Base-by-base conservation (phyloP, 106 monocot genomes). In the Cymbidium sinense region DNA sequence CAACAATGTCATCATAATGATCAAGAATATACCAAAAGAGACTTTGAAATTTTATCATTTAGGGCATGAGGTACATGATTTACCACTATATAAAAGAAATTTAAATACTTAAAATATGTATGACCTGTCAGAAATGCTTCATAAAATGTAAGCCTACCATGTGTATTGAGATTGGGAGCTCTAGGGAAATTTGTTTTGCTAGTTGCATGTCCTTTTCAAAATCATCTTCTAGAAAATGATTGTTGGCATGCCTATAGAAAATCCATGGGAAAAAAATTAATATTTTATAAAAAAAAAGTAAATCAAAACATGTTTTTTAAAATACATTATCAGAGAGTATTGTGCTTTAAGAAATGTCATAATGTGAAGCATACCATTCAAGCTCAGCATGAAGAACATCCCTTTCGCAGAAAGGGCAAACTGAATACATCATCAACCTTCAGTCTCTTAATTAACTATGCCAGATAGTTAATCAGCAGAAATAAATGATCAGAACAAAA, bases 231-330 rank as follows among this genome's bases (percentile, higher is more conserved):
- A 70, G 77, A 75, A 96, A 85, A 75, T 98, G 96, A 77, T 75
- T 80, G 77, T 98, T 94, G 43, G 81, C 94, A 75, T 98, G 96
- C 94, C 96, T 98, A 76, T 34, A 75, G 19, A 74, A 55, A n/a
- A n/a, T n/a, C n/a, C n/a, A n/a, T n/a, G n/a, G 23, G 28, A 76
- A 75, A 75, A 50, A 69, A 69, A 3, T 8, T 8, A 8, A 36
- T 13, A 25, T 58, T 55, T 34, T 69, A 69, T 30, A 64, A 20
- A 21, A 0, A 44, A 37, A 41, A 76, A 67, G n/a, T n/a, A n/a
- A 34, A 76, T 70, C 28, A 44, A 51, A 10, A 76, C 37, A n/a
- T 39, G 37, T 6, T 15, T 33, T 67, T 67, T 15, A 67, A 67
- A 67, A 28, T 61, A 34, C 34, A 71, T 31, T 17, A 21, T 23